phyloP scores from a whole-genome alignment of 1,284 basidiomycete species.

The Trametes hirsuta region DNA sequence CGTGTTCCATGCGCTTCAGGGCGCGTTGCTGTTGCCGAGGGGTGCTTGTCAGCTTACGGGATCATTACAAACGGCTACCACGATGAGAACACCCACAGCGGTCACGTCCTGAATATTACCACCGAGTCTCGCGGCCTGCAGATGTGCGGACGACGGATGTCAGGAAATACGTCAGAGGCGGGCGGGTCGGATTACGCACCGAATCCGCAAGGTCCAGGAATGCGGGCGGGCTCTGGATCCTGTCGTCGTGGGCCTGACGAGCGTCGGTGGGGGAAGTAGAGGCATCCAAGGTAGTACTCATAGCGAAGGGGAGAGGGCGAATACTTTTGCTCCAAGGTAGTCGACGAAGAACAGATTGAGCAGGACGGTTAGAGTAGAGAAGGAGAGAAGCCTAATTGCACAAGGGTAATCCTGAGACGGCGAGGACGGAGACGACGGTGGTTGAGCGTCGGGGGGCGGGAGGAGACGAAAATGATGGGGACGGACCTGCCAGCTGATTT shows the following conservation, averaged over 20 bases:
- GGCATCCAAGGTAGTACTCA: conserved; percentile 70
- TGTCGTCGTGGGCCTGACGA: conserved; percentile 63
- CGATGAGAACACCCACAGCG: conserved; percentile 56
- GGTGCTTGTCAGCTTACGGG: conserved; percentile 17
- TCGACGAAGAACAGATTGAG: conserved; percentile 58
- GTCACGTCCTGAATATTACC: conserved; percentile 82
- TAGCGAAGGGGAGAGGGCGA: conserved; percentile 52
- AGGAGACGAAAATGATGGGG: conserved; percentile 16
- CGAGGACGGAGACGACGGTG: conserved; percentile 16
- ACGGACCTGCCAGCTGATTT: conserved; percentile 69
- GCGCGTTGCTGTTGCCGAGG: conserved; percentile 61
- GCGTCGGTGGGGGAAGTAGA: conserved; percentile 72
- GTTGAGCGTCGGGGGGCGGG: conserved; percentile 27
- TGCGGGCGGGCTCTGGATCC: conserved; percentile 84
- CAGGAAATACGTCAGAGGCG: conserved; percentile 25
- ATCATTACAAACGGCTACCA: neutral
- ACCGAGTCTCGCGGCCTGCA: conserved; percentile 77
- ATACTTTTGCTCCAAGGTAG: conserved; percentile 56
- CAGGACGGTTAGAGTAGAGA: conserved; percentile 58
- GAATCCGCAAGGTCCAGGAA: conserved; percentile 90
- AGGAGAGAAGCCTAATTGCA: conserved; percentile 62
- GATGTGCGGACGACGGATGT: conserved; percentile 19
- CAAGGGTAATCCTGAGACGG: conserved; percentile 58
- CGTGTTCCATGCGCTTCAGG: conserved; percentile 88
- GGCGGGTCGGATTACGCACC: conserved; percentile 49